These are phyloP conservation scores for Aaosphaeria arxii DNA, from an alignment of 2,329 filamentous ascomycete genomes.

Conservation along the genomic window DNA sequence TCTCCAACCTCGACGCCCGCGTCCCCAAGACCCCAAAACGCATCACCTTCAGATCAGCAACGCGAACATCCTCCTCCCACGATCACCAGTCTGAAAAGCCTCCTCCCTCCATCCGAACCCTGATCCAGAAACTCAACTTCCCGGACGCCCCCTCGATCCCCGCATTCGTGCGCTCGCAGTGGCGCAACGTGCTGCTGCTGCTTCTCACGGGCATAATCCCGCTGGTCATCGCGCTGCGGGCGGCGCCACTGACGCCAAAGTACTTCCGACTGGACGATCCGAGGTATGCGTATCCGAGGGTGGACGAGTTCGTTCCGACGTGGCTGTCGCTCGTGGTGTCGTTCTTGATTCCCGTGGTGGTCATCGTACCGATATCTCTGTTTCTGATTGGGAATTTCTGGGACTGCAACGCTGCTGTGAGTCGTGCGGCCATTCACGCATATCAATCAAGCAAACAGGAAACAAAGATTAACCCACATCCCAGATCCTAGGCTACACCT, in stretches of 20 bases:
- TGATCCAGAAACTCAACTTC: neutral
- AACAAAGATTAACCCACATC: too few species aligned
- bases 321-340: conserved; percentile 63
- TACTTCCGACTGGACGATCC: conserved; percentile 34
- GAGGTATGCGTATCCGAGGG: conserved; percentile 64
- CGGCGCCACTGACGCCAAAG: neutral
- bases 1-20: too few species aligned
- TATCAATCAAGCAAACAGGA: neutral
- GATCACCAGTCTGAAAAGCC: too few species aligned
- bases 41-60: too few species aligned
- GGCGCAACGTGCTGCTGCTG: neutral
- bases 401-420: conserved; percentile 58
- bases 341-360: conserved; percentile 58
- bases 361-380: conserved; percentile 61
- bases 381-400: conserved; percentile 49
- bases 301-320: conserved; percentile 67
- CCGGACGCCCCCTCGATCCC: neutral
- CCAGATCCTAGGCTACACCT: conserved; percentile 27
- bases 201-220: neutral
- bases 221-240: neutral
- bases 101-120: too few species aligned
- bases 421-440: conserved; percentile 2
- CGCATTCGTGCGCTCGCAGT: neutral
- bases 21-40: too few species aligned
- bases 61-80: too few species aligned